Conservation (phyloP, 2,329 filamentous ascomycete genomes). For the Penicillium sp. region DNA sequence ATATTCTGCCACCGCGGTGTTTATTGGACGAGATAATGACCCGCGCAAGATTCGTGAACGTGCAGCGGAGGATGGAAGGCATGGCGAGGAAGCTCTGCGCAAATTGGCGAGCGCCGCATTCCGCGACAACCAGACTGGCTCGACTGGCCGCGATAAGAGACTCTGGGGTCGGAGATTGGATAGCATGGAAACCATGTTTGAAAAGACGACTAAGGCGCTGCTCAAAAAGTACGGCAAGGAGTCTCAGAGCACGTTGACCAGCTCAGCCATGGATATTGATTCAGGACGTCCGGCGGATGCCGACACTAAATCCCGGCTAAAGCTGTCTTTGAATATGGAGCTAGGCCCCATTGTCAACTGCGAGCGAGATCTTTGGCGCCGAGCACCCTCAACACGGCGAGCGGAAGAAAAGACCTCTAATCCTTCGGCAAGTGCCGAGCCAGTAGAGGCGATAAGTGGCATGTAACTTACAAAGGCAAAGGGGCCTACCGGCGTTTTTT, state of each 20-base stretch:
- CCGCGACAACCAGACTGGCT: slow-evolving; percentile 43
- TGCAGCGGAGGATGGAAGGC: slow-evolving; percentile 63
- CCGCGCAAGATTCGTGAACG: slow-evolving; percentile 60
- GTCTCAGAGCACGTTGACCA: slow-evolving; percentile 20
- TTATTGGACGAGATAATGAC: slow-evolving; percentile 58
- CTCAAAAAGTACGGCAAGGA: slow-evolving; percentile 42
- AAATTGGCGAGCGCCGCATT: slow-evolving; percentile 56
- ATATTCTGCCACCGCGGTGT: slow-evolving; percentile 61
- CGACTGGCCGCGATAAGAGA: slow-evolving; percentile 43
- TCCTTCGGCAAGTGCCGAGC: slow-evolving; percentile 22
- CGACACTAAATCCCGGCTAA: slow-evolving; percentile 28
- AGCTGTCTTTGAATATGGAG: slow-evolving; percentile 38
- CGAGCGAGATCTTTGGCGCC: slow-evolving; percentile 58
- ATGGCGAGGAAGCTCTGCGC: slow-evolving; percentile 64
- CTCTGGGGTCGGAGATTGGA: slow-evolving; percentile 40
- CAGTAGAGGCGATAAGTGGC: slow-evolving; percentile 26
- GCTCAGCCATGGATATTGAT: slow-evolving; percentile 32
- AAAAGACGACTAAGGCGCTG: slow-evolving; percentile 56
- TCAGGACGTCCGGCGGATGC: slow-evolving; percentile 24
- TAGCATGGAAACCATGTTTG: slow-evolving; percentile 53
- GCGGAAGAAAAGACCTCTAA: slow-evolving; percentile 36
- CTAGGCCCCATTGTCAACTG: slow-evolving; percentile 59
- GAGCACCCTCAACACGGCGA: slow-evolving; percentile 40
- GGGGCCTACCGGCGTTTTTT: slow-evolving; percentile 17
- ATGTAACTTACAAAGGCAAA: slow-evolving; percentile 17